Evolutionary conservation across 2,329 filamentous ascomycete species (phyloP), one percentile per base, ranked within the genome.

Genomic region (Rhynchosporium graminicola): DNA sequence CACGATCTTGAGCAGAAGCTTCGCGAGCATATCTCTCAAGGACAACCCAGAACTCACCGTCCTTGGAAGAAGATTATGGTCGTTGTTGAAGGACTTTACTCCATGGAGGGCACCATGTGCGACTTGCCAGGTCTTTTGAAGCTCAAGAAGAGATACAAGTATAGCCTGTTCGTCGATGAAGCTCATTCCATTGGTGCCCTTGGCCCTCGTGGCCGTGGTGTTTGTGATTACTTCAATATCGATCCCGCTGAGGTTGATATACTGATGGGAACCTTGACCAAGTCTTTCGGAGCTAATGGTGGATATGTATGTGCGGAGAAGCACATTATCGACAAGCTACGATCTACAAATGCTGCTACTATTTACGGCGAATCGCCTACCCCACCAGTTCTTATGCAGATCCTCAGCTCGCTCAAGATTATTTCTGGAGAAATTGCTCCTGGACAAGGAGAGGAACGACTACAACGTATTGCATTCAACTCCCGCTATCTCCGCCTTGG

Each of bases 21-120:
- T 6, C 89, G 95, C 47, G 93, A 98, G 74, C 90, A 88, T 68
- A 98, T 99, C 74, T 93, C 94, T 13, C 94, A 98, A 78, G 95
- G 95, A 50, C 95, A 99, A 75, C 95, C 95, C 59, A 90, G 95
- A 68, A 99, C 94, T n/a, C 95, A 99, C 77, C 90, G 95, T 36
- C 95, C 95, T 0, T 99, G 95, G 95, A 97, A 96, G 83, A 99
- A 98, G 86, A 98, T 99, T 64, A 77, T 99, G 57, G 91, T 99
- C 50, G 93, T 94, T 43, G 91, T 99, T 43, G 95, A 99, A 76
- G 95, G 95, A 70, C 84, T 99, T 26, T 99, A 99, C 82, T 98
- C 94, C 0, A 99, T 99, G 95, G 95, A 99, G 79, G 95, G 95
- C 55, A 97, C 93, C 68, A 96, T 99, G 91, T 95, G 91, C 77